Base-by-base conservation (phyloP, 1,284 basidiomycete genomes). In the Cutaneotrichosporon mucoides region DNA sequence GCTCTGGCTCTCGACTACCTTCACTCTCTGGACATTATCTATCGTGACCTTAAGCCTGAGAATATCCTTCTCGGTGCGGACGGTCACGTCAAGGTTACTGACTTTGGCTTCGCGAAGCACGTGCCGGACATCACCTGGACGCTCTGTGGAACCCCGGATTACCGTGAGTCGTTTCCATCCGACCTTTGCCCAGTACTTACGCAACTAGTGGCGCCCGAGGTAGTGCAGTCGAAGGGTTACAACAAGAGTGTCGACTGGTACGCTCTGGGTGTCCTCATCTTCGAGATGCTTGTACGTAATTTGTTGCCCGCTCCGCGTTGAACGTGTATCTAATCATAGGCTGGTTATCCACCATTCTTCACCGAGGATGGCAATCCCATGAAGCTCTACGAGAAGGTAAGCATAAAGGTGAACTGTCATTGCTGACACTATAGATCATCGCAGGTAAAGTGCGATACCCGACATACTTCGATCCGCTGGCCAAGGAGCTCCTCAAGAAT, bases 221-320 rank as follows among this genome's bases (percentile, higher is more conserved):
- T 94, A 64, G 88, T 98, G 56, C 86, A 87, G 61, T 89, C 91
- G 66, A 88, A 90, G 66, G 88, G 93, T 4, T 98, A 99, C 81
- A 97, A 96, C 82, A 97, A 97, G 79, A 89, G 86, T 67, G 95
- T 99, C 1, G 96, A 99, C 73, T 99, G 95, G 95, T 99, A 98
- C 77, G 94, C 96, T 0, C 84, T 99, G 38, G 95, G 95, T 51
- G 92, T 99, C 35, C 84, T 99, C 43, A 80, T 84, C 40, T 84
- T 83, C 64, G 83, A 84, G 68, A 84, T 84, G 83, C 76, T 84
- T 15, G 81, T 80, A 55, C 60, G 79, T 75, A 24, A 24, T 24
- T 24, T 24, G 24, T 24, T 24, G 24, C 24, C 24, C 24, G 24
- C 24, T 24, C 24, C 24, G 24, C 24, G 24, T 24, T 24, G 24